phyloP scores from a whole-genome alignment of 2,329 filamentous ascomycete species.

The Elsinoe batatas region DNA sequence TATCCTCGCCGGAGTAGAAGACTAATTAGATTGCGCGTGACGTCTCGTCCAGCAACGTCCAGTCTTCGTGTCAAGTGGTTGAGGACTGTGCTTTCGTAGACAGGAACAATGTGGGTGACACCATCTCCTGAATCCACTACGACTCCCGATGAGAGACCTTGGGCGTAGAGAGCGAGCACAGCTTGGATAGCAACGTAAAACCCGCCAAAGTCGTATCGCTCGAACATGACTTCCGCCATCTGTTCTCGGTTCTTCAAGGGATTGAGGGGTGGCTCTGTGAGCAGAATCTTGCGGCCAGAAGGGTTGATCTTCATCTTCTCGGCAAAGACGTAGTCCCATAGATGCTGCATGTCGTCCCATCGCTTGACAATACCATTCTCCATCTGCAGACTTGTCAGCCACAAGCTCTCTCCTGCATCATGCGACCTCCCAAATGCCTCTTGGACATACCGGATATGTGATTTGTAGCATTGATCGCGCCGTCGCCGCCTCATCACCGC shows the following conservation, averaged over 20 bases:
- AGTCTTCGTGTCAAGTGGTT: slow-evolving; percentile 92
- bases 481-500: slow-evolving; percentile 92
- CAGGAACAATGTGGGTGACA: slow-evolving; percentile 96
- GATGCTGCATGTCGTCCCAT: slow-evolving; percentile 99
- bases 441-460: slow-evolving; percentile 66
- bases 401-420: neutral
- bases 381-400: slow-evolving; percentile 52
- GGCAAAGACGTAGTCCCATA: slow-evolving; percentile 98
- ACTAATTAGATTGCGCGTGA: slow-evolving; percentile 96
- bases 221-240: slow-evolving; percentile 99
- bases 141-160: slow-evolving; percentile 77
- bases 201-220: slow-evolving; percentile 88
- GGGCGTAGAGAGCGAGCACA: slow-evolving; percentile 88
- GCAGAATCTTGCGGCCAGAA: slow-evolving; percentile 85
- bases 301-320: slow-evolving; percentile 95
- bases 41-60: slow-evolving; percentile 91
- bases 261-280: slow-evolving; percentile 97
- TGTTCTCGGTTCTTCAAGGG: slow-evolving; percentile 92
- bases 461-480: slow-evolving; percentile 97
- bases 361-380: slow-evolving; percentile 99
- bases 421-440: neutral
- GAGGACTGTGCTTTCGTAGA: slow-evolving; percentile 95
- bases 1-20: slow-evolving; percentile 89
- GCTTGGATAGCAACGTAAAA: slow-evolving; percentile 98
- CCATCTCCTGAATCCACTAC: slow-evolving; percentile 97